A percentile compares a stretch with the other conserved stretches of the same genome.
These are phyloP conservation scores for Erysimum cheiri DNA, from an alignment of 441 rosid genomes.

Conservation along the genomic window DNA sequence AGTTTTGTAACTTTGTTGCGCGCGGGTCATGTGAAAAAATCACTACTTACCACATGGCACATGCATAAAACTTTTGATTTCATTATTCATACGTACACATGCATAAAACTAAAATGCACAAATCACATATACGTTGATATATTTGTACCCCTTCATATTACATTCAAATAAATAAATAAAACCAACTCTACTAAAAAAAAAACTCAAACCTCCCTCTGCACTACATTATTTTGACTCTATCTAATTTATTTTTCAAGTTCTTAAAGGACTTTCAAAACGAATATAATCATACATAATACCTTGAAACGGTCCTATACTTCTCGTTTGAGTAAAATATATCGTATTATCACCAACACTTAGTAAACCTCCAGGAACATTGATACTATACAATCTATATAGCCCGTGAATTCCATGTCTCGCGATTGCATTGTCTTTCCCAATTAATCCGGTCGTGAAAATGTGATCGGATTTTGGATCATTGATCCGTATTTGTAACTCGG, in stretches of 20 bases:
- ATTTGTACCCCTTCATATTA: background rate
- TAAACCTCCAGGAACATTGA: slow-evolving; percentile 42
- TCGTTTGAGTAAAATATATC: slow-evolving; percentile 56
- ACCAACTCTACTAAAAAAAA: background rate
- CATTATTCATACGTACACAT: background rate
- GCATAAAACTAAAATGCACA: background rate
- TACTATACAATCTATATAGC: slow-evolving; percentile 56
- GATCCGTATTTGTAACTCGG: slow-evolving; percentile 64
- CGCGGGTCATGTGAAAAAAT: background rate
- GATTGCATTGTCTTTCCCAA: slow-evolving; percentile 63
- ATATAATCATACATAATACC: slow-evolving; percentile 69
- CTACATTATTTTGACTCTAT: slow-evolving; percentile 12
- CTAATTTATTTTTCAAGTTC: slow-evolving; percentile 1
- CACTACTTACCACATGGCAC: background rate
- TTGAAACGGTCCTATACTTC: slow-evolving; percentile 37
- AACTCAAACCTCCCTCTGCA: background rate
- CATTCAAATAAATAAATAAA: slow-evolving; percentile 17
- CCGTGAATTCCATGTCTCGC: slow-evolving; percentile 76
- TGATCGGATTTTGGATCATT: slow-evolving; percentile 44
- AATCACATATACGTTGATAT: background rate
- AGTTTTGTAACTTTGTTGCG: background rate
- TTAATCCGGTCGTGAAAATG: slow-evolving; percentile 46
- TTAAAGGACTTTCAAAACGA: slow-evolving; percentile 57
- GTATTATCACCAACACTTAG: slow-evolving; percentile 51
- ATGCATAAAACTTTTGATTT: background rate